These are phyloP conservation scores for Catunica adiposa DNA, from an alignment of 2,329 filamentous ascomycete genomes.

Conservation along the genomic window DNA sequence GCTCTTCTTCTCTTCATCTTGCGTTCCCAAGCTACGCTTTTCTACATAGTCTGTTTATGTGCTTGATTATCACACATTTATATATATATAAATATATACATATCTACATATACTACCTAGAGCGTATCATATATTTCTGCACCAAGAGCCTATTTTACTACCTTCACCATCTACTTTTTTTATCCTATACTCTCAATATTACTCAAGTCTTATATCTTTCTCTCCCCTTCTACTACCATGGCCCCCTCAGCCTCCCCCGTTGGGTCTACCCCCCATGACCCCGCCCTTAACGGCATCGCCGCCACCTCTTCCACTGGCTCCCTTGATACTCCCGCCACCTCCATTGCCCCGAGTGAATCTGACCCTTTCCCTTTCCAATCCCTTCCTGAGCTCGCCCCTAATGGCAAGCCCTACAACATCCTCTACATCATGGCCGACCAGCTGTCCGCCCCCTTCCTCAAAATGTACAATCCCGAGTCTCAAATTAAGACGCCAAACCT, in stretches of 20 bases:
- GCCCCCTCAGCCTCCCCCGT: not conserved
- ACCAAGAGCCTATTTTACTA: no score
- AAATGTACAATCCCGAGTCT: constrained; percentile 78
- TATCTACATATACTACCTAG: not conserved
- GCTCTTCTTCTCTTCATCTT: no score
- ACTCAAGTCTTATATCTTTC: not conserved
- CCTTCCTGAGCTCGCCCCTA: constrained; percentile 1
- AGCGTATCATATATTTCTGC: not conserved
- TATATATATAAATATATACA: not conserved
- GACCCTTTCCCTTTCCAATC: not conserved
- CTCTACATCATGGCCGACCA: constrained; percentile 93
- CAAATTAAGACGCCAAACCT: constrained; percentile 87
- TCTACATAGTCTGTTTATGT: no score
- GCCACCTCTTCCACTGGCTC: not conserved
- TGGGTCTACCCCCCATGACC: not conserved
- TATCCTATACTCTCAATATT: no score
- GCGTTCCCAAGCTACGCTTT: no score
- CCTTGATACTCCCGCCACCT: not conserved
- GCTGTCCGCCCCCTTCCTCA: constrained; percentile 74
- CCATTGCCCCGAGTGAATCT: not conserved
- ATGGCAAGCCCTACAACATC: constrained; percentile 26
- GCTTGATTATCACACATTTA: no score
- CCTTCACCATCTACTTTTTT: no score
- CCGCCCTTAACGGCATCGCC: not conserved
- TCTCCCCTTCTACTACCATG: not conserved